Percentiles rank a stretch among this genome's conserved stretches.
Conservation (phyloP, 2,329 filamentous ascomycete genomes). For the Gliomastix tumulicola region DNA sequence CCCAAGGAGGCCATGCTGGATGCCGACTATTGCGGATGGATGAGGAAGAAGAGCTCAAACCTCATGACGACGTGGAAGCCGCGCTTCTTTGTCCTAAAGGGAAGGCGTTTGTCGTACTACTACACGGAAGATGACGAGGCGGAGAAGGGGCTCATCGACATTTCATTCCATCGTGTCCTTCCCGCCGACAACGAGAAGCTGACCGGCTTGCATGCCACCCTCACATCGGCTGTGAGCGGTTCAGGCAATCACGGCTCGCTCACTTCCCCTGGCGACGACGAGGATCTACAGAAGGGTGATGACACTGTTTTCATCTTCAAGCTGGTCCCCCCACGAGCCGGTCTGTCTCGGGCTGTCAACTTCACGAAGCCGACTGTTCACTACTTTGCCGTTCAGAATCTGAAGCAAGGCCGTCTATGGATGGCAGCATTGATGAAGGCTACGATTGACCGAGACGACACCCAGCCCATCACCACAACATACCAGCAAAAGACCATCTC, state of each 20-base stretch:
- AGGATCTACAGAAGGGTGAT: constrained; percentile 37
- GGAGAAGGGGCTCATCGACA: constrained; percentile 94
- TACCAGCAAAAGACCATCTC: constrained; percentile 98
- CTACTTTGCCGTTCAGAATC: constrained; percentile 91
- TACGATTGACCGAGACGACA: constrained; percentile 88
- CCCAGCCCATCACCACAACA: constrained; percentile 74
- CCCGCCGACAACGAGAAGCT: constrained; percentile 88
- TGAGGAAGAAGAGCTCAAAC: constrained; percentile 98
- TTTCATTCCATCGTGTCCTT: constrained; percentile 94
- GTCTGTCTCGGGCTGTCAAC: constrained; percentile 83
- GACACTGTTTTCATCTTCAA: constrained; percentile 96
- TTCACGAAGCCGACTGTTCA: constrained; percentile 97
- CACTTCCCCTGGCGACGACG: constrained; percentile 38
- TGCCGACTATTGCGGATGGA: constrained; percentile 96
- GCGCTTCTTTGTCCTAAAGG: constrained; percentile 89
- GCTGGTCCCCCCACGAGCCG: constrained; percentile 81
- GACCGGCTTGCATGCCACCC: constrained; percentile 82
- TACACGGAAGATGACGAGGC: constrained; percentile 89
- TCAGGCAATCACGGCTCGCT: constrained; percentile 1
- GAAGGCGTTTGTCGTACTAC: constrained; percentile 87
- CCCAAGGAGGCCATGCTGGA: constrained; percentile 78
- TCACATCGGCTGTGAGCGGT: constrained; percentile 69
- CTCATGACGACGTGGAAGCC: constrained; percentile 98
- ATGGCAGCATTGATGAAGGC: constrained; percentile 99
- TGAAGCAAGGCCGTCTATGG: constrained; percentile 85